Evolutionary conservation across 305 asterid genomes (phyloP), one percentile per base, ranked within the genome.

Genomic region (Plantago lanceolata): DNA sequence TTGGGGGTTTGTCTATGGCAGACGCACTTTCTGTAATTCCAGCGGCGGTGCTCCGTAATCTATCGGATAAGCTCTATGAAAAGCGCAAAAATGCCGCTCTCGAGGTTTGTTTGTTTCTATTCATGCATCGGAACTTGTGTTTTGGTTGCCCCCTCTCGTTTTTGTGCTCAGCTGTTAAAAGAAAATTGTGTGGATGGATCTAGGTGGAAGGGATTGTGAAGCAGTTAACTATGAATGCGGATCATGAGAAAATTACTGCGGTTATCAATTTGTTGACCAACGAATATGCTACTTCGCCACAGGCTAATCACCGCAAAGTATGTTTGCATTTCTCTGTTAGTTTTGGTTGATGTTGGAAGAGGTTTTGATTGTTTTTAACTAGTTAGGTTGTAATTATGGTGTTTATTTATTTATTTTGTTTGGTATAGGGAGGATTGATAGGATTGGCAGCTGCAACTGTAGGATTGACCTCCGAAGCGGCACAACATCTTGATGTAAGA

Each of bases 11-110:
- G 61, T 71, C 78, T 33, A 86, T 89, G 96, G 94, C 94, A 65
- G 99, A 89, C 63, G 91, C 80, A 55, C 80, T 82, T 48, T 77
- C 92, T 45, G 80, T 81, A 70, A 78, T 93, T 81, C 95, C 97
- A 5, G 84, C 94, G 5, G 87, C 96, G 56, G 95, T 89, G 67
- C 82, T 93, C 37, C 95, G 99, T 29, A 93, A 89, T 80, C 84
- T 93, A 57, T 89, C 97, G 56, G 99, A 93, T 71, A 93, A 93
- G 84, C 90, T 93, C 26, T 93, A 93, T 60, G 99, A 93, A 78
- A 93, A 89, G 87, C 92, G 99, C 48, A 93, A 93, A 69, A 93
- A 89, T 87, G 99, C 99, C 67, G 99, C 99, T 62, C 77, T 89
- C 13, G 99, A 93, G 97, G 99, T 92, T 61, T 54, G 57, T 55